Conservation (phyloP, 2,329 filamentous ascomycete genomes). For the Fusarium guadeloupense region DNA sequence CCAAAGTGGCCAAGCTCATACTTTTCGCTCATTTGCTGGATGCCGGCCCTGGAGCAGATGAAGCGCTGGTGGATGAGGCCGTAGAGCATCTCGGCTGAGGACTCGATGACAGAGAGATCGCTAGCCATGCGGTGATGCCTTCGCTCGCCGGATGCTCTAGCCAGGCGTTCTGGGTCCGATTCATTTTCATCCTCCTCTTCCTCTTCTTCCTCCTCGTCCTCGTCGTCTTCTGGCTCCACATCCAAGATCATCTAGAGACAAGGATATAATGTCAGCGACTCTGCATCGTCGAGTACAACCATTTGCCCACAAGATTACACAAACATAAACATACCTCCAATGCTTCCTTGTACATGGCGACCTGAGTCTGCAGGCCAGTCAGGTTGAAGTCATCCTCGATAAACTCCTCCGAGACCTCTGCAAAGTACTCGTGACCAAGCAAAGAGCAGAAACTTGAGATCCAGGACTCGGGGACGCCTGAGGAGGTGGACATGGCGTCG, state of each 20-base stretch:
- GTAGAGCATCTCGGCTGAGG: constrained; percentile 97
- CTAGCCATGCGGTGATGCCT: constrained; percentile 87
- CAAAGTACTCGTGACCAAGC: constrained; percentile 97
- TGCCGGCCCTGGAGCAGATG: constrained; percentile 94
- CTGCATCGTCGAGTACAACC: not conserved
- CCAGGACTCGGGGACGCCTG: constrained; percentile 83
- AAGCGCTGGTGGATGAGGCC: constrained; percentile 98
- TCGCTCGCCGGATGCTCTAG: constrained; percentile 67
- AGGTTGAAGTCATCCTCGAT: constrained; percentile 99
- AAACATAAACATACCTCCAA: constrained; percentile 72
- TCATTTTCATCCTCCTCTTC: constrained; percentile 78
- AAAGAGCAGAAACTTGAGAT: constrained; percentile 97
- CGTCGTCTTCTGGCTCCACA: constrained; percentile 93
- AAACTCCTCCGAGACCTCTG: constrained; percentile 97
- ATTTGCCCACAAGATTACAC: not conserved
- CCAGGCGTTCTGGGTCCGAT: constrained; percentile 66
- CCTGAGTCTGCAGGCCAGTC: constrained; percentile 92
- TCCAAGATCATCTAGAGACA: constrained; percentile 88
- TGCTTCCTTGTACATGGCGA: constrained; percentile 98
- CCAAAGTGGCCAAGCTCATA: constrained; percentile 98
- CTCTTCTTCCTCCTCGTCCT: constrained; percentile 86
- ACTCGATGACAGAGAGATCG: constrained; percentile 95
- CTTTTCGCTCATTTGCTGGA: constrained; percentile 99
- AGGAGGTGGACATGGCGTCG: constrained; percentile 66
- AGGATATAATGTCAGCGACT: constrained; percentile 13